These are phyloP conservation scores for Gracilaria caudata DNA, from an alignment of 23 red algal genomes.

Conservation along the genomic window DNA sequence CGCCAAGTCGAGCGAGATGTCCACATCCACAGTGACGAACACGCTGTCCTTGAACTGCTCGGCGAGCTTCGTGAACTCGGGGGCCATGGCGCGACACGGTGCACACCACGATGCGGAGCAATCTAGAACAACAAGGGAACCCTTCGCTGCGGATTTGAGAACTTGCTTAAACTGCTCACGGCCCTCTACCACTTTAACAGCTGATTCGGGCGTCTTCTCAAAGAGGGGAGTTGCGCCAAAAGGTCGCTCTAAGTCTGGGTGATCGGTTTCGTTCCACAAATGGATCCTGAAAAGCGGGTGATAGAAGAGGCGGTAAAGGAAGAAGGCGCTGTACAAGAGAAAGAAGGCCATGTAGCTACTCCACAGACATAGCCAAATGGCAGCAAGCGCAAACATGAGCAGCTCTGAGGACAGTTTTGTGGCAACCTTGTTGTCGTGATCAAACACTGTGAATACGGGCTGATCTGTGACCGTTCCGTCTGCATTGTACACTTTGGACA, in stretches of 20 bases:
- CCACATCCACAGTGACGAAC: constrained; percentile 95
- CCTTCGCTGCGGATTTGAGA: constrained; percentile 25
- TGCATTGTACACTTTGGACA: constrained; percentile 29
- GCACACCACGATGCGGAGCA: constrained; percentile 94
- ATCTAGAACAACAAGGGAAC: constrained; percentile 81
- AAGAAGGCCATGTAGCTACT: constrained; percentile 2
- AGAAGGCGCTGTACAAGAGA: constrained; percentile 10
- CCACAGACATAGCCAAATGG: constrained; percentile 53
- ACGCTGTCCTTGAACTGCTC: constrained; percentile 58
- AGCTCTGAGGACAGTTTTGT: constrained; percentile 32
- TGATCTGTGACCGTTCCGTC: constrained; percentile 36
- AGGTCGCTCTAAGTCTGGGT: constrained; percentile 25
- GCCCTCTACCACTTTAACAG: constrained; percentile 45
- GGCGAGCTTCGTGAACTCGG: constrained; percentile 67
- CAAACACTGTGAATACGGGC: constrained; percentile 35
- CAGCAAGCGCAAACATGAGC: constrained; percentile 29
- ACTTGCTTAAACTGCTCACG: constrained; percentile 25
- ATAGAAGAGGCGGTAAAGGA: constrained; percentile 22
- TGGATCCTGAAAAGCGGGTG: constrained; percentile 62
- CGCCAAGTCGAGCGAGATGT: constrained; percentile 75
- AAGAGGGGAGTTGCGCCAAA: constrained; percentile 48
- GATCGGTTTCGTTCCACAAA: constrained; percentile 25
- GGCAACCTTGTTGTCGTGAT: constrained; percentile 62
- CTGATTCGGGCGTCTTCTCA: constrained; percentile 8
- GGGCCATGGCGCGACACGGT: constrained; percentile 89